Evolutionary conservation across 2,329 filamentous ascomycete genomes (phyloP).

Genomic region (Aspergillus novofumigatus): DNA sequence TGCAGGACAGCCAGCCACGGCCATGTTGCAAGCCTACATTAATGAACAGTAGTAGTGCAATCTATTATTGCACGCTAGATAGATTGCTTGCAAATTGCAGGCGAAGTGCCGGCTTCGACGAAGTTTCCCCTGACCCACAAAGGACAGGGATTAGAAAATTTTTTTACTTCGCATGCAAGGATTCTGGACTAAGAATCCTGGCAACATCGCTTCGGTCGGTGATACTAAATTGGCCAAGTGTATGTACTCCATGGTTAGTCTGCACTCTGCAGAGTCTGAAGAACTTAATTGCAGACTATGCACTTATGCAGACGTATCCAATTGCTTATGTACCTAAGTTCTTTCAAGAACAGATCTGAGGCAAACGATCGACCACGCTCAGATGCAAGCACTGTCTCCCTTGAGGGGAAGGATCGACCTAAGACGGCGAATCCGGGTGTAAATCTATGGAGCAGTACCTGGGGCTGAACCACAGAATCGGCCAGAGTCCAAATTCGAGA

Average conservation of each 20-base stretch:
- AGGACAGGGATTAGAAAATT: not conserved
- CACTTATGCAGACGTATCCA: not conserved
- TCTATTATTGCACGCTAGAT: too few relatives aligned
- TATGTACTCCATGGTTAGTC: not conserved
- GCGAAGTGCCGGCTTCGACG: not conserved
- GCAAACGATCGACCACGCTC: not conserved
- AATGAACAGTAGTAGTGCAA: too few relatives aligned
- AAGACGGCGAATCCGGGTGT: not conserved
- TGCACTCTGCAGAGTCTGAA: too few relatives aligned
- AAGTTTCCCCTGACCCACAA: not conserved
- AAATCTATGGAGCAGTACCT: not conserved
- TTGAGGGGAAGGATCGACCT: not conserved
- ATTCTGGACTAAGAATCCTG: not conserved
- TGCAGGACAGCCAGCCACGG: not conserved
- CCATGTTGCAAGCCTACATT: not conserved
- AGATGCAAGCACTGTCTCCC: not conserved
- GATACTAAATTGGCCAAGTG: not conserved
- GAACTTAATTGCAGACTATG: not conserved
- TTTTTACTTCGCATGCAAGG: not conserved
- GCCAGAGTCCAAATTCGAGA: not conserved
- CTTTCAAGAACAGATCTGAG: not conserved
- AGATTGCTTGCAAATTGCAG: not conserved
- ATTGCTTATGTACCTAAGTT: not conserved
- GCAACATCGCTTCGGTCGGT: not conserved
- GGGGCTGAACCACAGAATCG: not conserved